Evolutionary conservation across 1,284 basidiomycete genomes (phyloP).

Genomic region (Peniophora sp.): DNA sequence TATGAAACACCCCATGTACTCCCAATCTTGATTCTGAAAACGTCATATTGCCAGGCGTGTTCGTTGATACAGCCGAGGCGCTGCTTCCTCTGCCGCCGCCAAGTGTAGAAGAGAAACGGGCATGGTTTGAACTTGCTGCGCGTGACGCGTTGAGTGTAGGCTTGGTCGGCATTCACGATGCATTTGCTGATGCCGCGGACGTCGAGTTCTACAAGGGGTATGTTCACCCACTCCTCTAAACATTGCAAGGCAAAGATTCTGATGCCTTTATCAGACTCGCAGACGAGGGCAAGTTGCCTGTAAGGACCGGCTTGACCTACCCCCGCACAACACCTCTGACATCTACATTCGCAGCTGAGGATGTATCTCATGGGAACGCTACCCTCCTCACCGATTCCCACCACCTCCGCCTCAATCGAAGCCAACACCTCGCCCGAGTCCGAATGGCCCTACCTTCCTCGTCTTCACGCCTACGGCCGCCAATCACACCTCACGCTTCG

Average conservation of each 20-base stretch:
- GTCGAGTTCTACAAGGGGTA: conserved; percentile 66
- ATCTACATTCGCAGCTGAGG: conserved; percentile 41
- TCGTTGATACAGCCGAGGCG: conserved; percentile 69
- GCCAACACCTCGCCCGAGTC: background rate
- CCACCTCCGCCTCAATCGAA: background rate
- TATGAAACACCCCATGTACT: conserved; percentile 16
- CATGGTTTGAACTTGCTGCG: conserved; percentile 58
- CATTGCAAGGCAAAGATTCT: too few relatives aligned
- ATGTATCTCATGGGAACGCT: conserved; percentile 72
- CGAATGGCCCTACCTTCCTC: conserved; percentile 28
- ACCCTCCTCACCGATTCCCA: conserved; percentile 28
- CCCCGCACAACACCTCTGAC: background rate
- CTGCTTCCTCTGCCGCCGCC: conserved; percentile 60
- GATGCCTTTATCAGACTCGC: conserved; percentile 19
- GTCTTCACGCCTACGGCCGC: conserved; percentile 52
- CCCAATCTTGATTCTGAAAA: background rate
- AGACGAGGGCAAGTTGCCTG: conserved; percentile 55
- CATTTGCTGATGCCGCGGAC: conserved; percentile 42
- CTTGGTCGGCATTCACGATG: conserved; percentile 82
- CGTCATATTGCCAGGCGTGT: conserved; percentile 40
- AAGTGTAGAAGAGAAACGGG: conserved; percentile 47
- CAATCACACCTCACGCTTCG: conserved; percentile 63
- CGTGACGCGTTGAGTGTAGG: conserved; percentile 67
- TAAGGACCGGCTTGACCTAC: conserved; percentile 26
- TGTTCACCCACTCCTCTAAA: conserved; percentile 11